These are phyloP conservation scores for Colletotrichum filicis DNA, from an alignment of 2,329 filamentous ascomycete species.

Conservation along the genomic window DNA sequence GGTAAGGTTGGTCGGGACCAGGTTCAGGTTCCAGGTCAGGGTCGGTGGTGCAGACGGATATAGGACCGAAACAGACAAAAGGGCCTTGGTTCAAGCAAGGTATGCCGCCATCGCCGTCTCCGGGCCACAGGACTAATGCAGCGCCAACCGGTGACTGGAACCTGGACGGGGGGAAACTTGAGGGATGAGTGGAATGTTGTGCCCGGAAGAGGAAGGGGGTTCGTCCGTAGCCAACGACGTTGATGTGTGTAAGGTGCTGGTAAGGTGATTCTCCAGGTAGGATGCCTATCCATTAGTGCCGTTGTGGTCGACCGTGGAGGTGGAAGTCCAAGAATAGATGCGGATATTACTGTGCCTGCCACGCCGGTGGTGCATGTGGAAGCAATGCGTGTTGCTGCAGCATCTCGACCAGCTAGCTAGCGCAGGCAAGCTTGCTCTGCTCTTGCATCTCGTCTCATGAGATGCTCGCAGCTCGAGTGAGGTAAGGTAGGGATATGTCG, in stretches of 20 bases:
- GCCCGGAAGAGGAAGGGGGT: slow-evolving; percentile 13
- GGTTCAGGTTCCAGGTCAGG: neutral
- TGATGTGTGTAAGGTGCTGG: neutral
- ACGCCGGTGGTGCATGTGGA: neutral
- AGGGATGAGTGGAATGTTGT: neutral
- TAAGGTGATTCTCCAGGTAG: neutral
- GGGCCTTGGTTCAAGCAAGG: neutral
- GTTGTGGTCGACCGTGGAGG: neutral
- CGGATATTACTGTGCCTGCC: neutral
- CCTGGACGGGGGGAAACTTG: neutral
- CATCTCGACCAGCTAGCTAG: neutral
- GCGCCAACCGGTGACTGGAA: neutral
- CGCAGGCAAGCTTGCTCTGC: neutral
- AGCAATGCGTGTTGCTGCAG: neutral
- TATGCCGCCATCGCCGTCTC: neutral
- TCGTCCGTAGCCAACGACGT: neutral
- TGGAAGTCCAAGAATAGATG: slow-evolving; percentile 1
- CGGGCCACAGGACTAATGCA: slow-evolving; percentile 6
- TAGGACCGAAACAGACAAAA: neutral
- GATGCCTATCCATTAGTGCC: neutral
- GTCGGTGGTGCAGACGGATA: neutral
- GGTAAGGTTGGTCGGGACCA: slow-evolving; percentile 3
- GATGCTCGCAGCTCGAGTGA: neutral
- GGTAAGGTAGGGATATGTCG: neutral
- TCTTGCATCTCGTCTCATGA: neutral